These are phyloP conservation scores for Diophrys sp. DNA, from an alignment of 73 alveolate genomes.

Conservation along the genomic window DNA sequence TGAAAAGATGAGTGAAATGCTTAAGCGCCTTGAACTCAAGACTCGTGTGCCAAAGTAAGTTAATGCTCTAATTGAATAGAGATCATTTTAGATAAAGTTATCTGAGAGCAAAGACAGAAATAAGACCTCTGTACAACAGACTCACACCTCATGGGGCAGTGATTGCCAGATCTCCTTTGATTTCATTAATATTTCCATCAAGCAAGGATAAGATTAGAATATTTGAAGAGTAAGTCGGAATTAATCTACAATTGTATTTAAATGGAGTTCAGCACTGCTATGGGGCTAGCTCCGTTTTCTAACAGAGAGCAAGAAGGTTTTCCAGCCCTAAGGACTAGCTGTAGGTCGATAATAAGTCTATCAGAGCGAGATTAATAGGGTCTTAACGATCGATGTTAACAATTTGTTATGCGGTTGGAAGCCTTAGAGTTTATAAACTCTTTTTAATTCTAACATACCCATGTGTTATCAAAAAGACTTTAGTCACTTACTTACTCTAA, in stretches of 20 bases:
- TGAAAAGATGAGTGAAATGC: conserved; percentile 35
- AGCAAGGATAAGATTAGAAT: conserved; percentile 62
- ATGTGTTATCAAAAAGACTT: no score
- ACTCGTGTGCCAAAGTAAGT: conserved; percentile 53
- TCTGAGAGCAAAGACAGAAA: conserved; percentile 52
- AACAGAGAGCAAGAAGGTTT: conserved; percentile 25
- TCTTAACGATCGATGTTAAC: no score
- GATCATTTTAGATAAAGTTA: conserved; percentile 52
- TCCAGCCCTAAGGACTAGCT: conserved; percentile 15
- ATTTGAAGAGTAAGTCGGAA: conserved; percentile 55
- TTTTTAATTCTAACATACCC: no score
- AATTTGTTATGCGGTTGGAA: no score
- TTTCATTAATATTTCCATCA: conserved; percentile 64
- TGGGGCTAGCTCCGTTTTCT: conserved; percentile 31
- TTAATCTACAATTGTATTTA: conserved; percentile 19
- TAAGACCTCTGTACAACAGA: conserved; percentile 57
- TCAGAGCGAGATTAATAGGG: no score
- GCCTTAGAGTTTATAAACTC: no score
- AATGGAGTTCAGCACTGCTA: conserved; percentile 22
- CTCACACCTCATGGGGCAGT: conserved; percentile 75
- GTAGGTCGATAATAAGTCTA: no score
- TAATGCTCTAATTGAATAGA: background rate
- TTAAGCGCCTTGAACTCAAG: conserved; percentile 43
- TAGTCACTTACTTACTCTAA: no score
- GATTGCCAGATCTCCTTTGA: conserved; percentile 69